Evolutionary conservation across 2,329 filamentous ascomycete genomes (phyloP), one percentile per base, ranked within the genome.

Genomic region (Botrytis cinerea): DNA sequence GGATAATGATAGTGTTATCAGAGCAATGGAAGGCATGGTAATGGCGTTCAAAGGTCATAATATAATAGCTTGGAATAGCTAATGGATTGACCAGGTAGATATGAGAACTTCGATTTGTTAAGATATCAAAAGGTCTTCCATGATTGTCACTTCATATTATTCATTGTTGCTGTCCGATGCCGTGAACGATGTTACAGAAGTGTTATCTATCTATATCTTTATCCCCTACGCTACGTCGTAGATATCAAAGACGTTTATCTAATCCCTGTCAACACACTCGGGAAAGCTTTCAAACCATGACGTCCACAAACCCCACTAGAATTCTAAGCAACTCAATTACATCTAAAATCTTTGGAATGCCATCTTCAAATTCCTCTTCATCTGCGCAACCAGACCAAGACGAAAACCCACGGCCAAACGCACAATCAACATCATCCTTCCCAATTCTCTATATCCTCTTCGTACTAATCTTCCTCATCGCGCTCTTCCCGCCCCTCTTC

Each of bases 401-500:
- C 28, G 59, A 43, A 74, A 76, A 74, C 71, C 69, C 75, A 62
- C 51, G 74, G 38, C 10, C 54, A 73, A 73, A 69, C 4, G 71
- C 73, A 16, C 67, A 74, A 46, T 74, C 78, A 2, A 74, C 73
- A 22, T 78, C 77, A 28, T 73, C 79, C 78, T 80, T 77, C 78
- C 81, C 78, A 61, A 6, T 28, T 16, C 40, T 73, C 5, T 60
- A 68, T 43, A 87, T 87, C 43, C 78, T 85, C 61, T 81, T 89
- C 14, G 77, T 86, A 70, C 70, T 85, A n/a, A 72, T 88, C 18
- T 82, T 90, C 51, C 79, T 88, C 22, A 51, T 88, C 61, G 80
- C 84, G 43, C 82, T 90, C 74, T 90, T 89, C 77, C 88, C 88
- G 0, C 79, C 80, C 0, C 74, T 85, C 38, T 89, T 89, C 75